Base-by-base conservation (phyloP, 2,329 filamentous ascomycete species). In the Arthrobotrys pseudoclavata region DNA sequence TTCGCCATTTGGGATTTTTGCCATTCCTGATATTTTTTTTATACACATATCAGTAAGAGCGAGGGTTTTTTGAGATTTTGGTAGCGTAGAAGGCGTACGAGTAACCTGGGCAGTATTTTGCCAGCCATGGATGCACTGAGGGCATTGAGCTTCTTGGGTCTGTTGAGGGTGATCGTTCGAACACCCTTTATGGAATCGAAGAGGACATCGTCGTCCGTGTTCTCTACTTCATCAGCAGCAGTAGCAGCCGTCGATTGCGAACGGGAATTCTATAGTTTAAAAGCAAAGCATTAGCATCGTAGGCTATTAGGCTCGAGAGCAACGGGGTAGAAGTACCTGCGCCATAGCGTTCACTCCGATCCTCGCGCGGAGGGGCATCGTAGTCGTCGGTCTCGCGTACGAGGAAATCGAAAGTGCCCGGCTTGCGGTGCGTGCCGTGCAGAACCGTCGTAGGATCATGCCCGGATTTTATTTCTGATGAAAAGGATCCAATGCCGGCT, bases 1-100 rank as follows among this genome's bases (percentile, higher is more conserved):
- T 97, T 97, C 69, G 96, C 94, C 85, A 99, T 87, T 83, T 97
- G 91, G 29, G 95, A 98, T 85, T 96, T 96, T 82, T 92, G 90
- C 94, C 94, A 99, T 86, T 98, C 95, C 82, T 87, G 26, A 12
- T 22, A 42, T 40, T 18, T 13, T 34, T 34, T 29, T 34, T 34
- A 34, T 34, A 9, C 29, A 29, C n/a, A 29, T 53, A n/a, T 31
- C 2, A 12, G 26, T n/a, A 24, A 50, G 24, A 26, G 13, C 7
- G 5, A 7, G 26, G 4, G 15, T n/a, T 13, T 29, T 47, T 22
- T 12, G 37, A 9, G 34, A 26, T 24, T 20, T 1, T 42, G 24
- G 2, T 7, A 22, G 20, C 7, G 29, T 22, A 9, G 71, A 15
- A 42, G 45, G 81, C 76, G 79, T 79, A 87, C 86, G 82, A 92